Evolutionary conservation across 108 stramenopile species (phyloP).

Genomic region (Aureococcus anophagefferens): DNA sequence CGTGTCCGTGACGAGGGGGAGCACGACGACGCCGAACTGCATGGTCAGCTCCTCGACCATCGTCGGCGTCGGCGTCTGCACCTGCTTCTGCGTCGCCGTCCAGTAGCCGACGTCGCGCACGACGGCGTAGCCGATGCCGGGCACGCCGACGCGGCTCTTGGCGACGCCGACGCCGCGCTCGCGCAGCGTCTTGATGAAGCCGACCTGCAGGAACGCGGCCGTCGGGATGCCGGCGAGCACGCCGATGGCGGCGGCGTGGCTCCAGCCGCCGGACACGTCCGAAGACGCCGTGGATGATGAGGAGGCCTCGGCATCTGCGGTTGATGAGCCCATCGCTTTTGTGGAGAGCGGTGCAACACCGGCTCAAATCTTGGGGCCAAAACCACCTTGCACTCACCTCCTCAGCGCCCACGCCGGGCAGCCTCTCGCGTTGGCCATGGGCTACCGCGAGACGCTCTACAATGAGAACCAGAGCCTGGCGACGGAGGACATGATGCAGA

Average conservation of each 20-base stretch:
- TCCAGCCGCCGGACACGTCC: not conserved
- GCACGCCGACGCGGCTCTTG: not conserved
- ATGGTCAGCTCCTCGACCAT: not conserved
- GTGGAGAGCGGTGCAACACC: too few species aligned
- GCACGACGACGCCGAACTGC: not conserved
- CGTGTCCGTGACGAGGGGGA: not conserved
- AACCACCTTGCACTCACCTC: too few species aligned
- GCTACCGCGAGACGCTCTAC: too few species aligned
- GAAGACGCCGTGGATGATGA: too few species aligned
- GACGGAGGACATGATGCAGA: too few species aligned
- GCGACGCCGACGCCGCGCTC: not conserved
- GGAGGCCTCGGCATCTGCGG: too few species aligned
- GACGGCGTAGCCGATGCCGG: not conserved
- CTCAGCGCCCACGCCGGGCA: too few species aligned
- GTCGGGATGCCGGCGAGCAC: not conserved
- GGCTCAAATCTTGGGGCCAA: too few species aligned
- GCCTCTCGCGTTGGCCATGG: too few species aligned
- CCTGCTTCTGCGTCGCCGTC: not conserved
- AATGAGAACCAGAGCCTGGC: too few species aligned
- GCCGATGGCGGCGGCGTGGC: not conserved
- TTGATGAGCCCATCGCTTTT: too few species aligned
- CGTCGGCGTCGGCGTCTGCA: not conserved
- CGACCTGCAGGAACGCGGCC: not conserved
- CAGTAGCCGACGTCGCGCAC: not conserved
- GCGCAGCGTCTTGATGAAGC: not conserved